Conservation (phyloP, 2,329 filamentous ascomycete genomes). For the Beauveria rudraprayagi region DNA sequence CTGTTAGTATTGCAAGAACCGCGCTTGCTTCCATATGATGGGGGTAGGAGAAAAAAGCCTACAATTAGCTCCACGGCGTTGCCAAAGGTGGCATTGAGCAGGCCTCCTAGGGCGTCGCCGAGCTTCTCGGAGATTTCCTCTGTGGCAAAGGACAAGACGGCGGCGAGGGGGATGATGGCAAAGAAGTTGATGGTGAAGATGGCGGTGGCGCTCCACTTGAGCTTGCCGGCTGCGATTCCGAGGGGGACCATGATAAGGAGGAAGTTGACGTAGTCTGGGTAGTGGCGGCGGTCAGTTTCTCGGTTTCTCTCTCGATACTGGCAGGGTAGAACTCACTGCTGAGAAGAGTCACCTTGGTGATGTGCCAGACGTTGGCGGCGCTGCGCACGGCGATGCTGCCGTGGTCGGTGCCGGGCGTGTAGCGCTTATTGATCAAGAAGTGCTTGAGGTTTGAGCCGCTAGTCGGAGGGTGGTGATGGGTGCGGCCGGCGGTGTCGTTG, state of each 20-base stretch:
- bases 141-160: slow-evolving; percentile 67
- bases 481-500: not conserved
- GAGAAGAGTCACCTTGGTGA: slow-evolving; percentile 48
- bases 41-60: slow-evolving; percentile 18
- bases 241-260: slow-evolving; percentile 66
- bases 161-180: slow-evolving; percentile 68
- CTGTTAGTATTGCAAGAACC: slow-evolving; percentile 8
- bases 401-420: slow-evolving; percentile 46
- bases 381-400: slow-evolving; percentile 36
- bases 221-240: slow-evolving; percentile 58
- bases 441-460: slow-evolving; percentile 18
- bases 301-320: not conserved
- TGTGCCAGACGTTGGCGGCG: slow-evolving; percentile 44
- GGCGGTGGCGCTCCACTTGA: slow-evolving; percentile 55
- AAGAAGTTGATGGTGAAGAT: slow-evolving; percentile 75
- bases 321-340: slow-evolving; percentile 41
- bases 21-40: not conserved
- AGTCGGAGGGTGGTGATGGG: not conserved
- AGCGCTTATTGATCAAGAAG: slow-evolving; percentile 42
- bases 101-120: slow-evolving; percentile 64
- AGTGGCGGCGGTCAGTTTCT: not conserved
- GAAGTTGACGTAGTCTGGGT: slow-evolving; percentile 55
- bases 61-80: slow-evolving; percentile 76
- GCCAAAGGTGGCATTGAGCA: slow-evolving; percentile 70
- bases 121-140: slow-evolving; percentile 67